Conservation (phyloP, 176 grass and related monocot species). For the Luzula sylvatica region DNA sequence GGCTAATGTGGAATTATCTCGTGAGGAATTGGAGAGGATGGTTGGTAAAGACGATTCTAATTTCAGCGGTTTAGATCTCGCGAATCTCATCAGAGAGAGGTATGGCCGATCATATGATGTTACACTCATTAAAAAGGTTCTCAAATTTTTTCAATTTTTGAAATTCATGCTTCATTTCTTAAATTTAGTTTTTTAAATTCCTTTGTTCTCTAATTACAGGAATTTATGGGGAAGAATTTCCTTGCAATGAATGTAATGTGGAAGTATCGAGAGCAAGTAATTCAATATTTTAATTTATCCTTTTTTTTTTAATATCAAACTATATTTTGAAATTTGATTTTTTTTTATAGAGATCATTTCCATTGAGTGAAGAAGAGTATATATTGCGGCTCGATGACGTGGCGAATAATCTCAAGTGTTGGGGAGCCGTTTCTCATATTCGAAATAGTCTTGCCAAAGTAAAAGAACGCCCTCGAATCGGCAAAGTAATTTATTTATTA, state of each 20-base stretch:
- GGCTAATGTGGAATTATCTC: slow-evolving; percentile 20
- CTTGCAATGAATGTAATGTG: slow-evolving; percentile 99
- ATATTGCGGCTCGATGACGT: slow-evolving; percentile 79
- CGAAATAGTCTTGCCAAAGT: slow-evolving; percentile 60
- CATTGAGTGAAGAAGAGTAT: slow-evolving; percentile 95
- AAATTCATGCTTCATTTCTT: not conserved
- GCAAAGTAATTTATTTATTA: slow-evolving; percentile 50
- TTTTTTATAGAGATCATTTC: slow-evolving; percentile 58
- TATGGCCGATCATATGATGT: slow-evolving; percentile 96
- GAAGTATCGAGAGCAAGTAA: slow-evolving; percentile 93
- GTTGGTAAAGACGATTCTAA: slow-evolving; percentile 44
- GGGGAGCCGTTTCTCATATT: slow-evolving; percentile 92
- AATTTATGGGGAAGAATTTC: slow-evolving; percentile 86
- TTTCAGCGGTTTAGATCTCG: slow-evolving; percentile 71
- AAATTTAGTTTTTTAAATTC: not conserved
- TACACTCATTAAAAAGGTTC: slow-evolving; percentile 63
- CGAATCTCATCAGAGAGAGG: slow-evolving; percentile 72
- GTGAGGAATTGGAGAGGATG: slow-evolving; percentile 60
- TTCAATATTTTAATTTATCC: not conserved
- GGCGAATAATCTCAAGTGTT: slow-evolving; percentile 70
- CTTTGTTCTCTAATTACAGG: slow-evolving; percentile 24
- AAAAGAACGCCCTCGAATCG: slow-evolving; percentile 89
- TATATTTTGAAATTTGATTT: not conserved
- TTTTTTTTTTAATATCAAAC: not conserved
- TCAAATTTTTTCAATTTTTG: not conserved